Conservation (phyloP, 1,139 yeast genomes). For the Suhomyces ambrosiae region DNA sequence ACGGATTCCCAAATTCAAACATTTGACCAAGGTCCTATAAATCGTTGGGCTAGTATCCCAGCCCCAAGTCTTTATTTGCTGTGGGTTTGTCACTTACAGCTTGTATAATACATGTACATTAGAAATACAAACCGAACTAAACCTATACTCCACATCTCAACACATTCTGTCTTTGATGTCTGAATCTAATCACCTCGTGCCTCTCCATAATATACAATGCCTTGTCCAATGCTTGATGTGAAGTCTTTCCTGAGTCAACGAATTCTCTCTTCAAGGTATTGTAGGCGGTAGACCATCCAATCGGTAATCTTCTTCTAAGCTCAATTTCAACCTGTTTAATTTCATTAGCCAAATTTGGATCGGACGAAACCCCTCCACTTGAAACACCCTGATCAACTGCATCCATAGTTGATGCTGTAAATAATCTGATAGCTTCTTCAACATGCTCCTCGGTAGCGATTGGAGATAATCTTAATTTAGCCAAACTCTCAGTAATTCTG, state of each 20-base stretch:
- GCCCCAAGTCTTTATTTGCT: too few species aligned
- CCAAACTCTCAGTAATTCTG: slow-evolving; percentile 93
- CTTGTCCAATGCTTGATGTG: slow-evolving; percentile 76
- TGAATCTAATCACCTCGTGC: slow-evolving; percentile 81
- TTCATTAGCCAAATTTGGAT: slow-evolving; percentile 62
- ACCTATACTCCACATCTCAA: slow-evolving; percentile 72
- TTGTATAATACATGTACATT: slow-evolving; percentile 3
- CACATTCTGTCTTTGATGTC: slow-evolving; percentile 86
- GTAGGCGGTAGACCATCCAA: slow-evolving; percentile 95
- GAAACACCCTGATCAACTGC: slow-evolving; percentile 86
- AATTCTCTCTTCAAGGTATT: slow-evolving; percentile 82
- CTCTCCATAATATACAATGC: slow-evolving; percentile 83
- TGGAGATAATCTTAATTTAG: slow-evolving; percentile 81
- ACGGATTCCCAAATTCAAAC: too few species aligned
- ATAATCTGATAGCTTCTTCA: slow-evolving; percentile 91
- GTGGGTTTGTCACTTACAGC: not conserved
- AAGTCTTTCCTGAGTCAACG: slow-evolving; percentile 68
- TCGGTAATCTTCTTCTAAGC: slow-evolving; percentile 86
- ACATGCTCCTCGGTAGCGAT: slow-evolving; percentile 89
- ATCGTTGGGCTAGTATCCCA: too few species aligned
- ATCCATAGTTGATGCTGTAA: slow-evolving; percentile 97
- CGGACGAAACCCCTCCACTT: slow-evolving; percentile 43
- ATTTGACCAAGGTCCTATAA: too few species aligned
- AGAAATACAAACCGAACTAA: slow-evolving; percentile 10
- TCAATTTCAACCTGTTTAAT: slow-evolving; percentile 81